phyloP scores from a whole-genome alignment of 345 rosid species.

The Orychophragmus violaceus region DNA sequence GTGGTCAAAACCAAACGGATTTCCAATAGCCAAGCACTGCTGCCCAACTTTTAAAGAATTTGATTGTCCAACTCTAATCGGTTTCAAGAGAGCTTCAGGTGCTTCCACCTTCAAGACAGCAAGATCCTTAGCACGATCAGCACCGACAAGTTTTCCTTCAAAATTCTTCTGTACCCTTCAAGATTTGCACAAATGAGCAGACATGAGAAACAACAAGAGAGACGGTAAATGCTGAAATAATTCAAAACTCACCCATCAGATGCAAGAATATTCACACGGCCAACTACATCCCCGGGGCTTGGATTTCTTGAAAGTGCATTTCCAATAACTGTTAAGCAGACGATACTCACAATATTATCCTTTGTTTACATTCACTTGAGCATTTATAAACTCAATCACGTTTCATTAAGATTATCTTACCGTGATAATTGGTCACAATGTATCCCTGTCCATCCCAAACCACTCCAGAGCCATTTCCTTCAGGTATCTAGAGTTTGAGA shows the following conservation, averaged over 20 bases:
- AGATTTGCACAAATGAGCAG: slow-evolving; percentile 17
- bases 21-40: slow-evolving; percentile 91
- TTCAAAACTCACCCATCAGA: slow-evolving; percentile 67
- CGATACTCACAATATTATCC: neutral
- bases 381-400: neutral
- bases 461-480: slow-evolving; percentile 99
- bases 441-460: slow-evolving; percentile 90
- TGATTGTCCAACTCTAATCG: slow-evolving; percentile 72
- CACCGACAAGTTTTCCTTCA: slow-evolving; percentile 86
- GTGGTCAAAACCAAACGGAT: slow-evolving; percentile 97
- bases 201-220: slow-evolving; percentile 14
- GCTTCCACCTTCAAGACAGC: slow-evolving; percentile 97
- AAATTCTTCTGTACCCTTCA: slow-evolving; percentile 84
- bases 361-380: neutral
- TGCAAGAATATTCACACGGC: slow-evolving; percentile 83
- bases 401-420: slow-evolving; percentile 36
- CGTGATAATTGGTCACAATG: slow-evolving; percentile 92
- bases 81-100: slow-evolving; percentile 62
- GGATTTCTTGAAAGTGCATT: slow-evolving; percentile 89
- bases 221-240: neutral
- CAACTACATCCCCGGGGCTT: slow-evolving; percentile 71
- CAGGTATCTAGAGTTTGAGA: slow-evolving; percentile 58
- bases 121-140: slow-evolving; percentile 90
- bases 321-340: slow-evolving; percentile 58
- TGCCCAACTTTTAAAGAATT: slow-evolving; percentile 81